Conservation (phyloP, 768 basidiomycete species). For the Hortiboletus campestris region DNA sequence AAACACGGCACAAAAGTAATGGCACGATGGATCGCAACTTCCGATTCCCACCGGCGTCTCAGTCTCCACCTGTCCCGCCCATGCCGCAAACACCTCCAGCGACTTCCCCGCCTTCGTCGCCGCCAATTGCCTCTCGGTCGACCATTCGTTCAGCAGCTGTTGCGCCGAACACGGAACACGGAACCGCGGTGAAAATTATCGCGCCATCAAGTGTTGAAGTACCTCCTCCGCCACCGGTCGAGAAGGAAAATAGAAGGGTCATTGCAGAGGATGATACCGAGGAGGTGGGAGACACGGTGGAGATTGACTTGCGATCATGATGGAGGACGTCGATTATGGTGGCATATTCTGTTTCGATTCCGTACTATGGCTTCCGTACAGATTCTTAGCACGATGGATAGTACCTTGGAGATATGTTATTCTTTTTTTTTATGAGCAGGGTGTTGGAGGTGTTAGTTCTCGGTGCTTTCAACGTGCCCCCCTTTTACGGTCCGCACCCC, state of each 20-base stretch:
- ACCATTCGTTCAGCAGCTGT: conserved; percentile 5
- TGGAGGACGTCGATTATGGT: conserved; percentile 3
- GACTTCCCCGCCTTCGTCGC: conserved; percentile 30
- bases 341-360: neutral
- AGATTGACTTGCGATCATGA: conserved; percentile 59
- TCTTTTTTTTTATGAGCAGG: neutral
- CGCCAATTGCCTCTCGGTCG: conserved; percentile 23
- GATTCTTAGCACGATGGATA: neutral
- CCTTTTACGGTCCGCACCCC: too few species aligned
- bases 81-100: conserved; percentile 19
- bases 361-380: neutral
- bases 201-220: conserved; percentile 70
- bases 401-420: conserved; percentile 13
- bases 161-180: conserved; percentile 7
- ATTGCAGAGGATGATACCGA: conserved; percentile 55
- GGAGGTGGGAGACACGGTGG: conserved; percentile 76
- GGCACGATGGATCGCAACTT: conserved; percentile 81
- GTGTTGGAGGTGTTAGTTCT: neutral
- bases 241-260: conserved; percentile 57
- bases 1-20: conserved; percentile 43
- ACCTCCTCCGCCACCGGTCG: conserved; percentile 75
- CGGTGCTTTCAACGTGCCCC: neutral
- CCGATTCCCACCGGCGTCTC: conserved; percentile 54
- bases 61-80: conserved; percentile 12
- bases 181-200: conserved; percentile 36